phyloP scores from a whole-genome alignment of 2,329 filamentous ascomycete genomes.

The Aspergillus quadricinctus region DNA sequence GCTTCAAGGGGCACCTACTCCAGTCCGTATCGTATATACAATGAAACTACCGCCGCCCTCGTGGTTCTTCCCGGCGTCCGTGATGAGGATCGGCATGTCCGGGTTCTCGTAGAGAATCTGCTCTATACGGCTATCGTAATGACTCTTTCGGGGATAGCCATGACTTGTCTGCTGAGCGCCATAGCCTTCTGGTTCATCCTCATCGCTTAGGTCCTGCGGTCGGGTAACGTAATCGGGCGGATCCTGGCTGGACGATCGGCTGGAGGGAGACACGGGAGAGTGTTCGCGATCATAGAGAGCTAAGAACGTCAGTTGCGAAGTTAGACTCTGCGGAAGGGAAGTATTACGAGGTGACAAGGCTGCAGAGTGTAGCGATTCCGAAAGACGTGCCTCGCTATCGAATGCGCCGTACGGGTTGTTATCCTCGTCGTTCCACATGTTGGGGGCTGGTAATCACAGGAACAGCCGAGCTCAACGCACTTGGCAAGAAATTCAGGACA shows the following conservation, averaged over 20 bases:
- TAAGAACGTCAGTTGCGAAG: conserved; percentile 3
- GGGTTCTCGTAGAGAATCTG: conserved; percentile 96
- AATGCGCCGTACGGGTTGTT: conserved; percentile 98
- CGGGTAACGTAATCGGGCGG: conserved; percentile 55
- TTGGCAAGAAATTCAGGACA: not conserved
- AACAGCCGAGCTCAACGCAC: not conserved
- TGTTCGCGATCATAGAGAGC: conserved; percentile 57
- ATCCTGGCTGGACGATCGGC: conserved; percentile 65
- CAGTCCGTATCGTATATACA: conserved; percentile 93
- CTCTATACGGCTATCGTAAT: conserved; percentile 92
- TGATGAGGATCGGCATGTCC: conserved; percentile 83
- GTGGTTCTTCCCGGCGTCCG: conserved; percentile 88
- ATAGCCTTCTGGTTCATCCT: conserved; percentile 54
- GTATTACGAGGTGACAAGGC: conserved; percentile 50
- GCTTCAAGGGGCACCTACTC: conserved; percentile 53
- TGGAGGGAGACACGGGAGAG: conserved; percentile 68
- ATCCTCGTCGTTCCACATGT: conserved; percentile 99
- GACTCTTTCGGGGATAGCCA: conserved; percentile 60
- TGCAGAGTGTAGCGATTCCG: conserved; percentile 60
- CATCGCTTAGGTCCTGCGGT: conserved; percentile 53
- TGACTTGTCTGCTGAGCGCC: conserved; percentile 48
- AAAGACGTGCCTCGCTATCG: conserved; percentile 76
- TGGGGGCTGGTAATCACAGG: conserved; percentile 21
- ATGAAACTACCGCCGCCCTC: conserved; percentile 92
- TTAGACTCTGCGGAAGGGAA: not conserved